phyloP scores from a whole-genome alignment of 192 early-diverging fungal genomes.

The Endogone sp. region DNA sequence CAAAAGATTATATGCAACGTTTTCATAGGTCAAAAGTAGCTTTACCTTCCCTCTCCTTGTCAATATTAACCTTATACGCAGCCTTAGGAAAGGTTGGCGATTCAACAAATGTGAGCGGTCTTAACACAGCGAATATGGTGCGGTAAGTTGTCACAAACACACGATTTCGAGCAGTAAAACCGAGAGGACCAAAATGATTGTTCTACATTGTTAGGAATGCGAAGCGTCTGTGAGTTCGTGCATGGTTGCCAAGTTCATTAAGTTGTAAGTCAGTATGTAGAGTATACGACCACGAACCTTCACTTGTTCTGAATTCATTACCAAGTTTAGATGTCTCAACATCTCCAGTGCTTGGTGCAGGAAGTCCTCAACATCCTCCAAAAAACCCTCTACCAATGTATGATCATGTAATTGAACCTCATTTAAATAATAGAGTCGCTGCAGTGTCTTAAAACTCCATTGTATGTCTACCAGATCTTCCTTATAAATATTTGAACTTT shows the following conservation, averaged over 20 bases:
- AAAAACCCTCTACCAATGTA: background rate
- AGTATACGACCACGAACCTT: conserved; percentile 1
- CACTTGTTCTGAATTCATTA: background rate
- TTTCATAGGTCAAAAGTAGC: background rate
- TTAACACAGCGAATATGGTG: background rate
- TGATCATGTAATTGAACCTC: background rate
- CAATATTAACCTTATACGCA: background rate
- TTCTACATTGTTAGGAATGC: background rate
- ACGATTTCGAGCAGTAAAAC: conserved; percentile 12
- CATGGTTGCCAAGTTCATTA: conserved; percentile 1
- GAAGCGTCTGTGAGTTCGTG: background rate
- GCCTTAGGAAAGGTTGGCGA: background rate
- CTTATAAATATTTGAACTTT: conserved; percentile 70
- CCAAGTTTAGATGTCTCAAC: background rate
- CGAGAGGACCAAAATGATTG: conserved; percentile 18
- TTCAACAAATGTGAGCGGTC: background rate
- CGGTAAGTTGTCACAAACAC: conserved; percentile 12
- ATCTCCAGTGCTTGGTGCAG: background rate
- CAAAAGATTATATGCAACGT: no score
- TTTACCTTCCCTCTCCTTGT: background rate
- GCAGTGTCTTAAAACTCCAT: conserved; percentile 19
- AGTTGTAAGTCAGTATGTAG: background rate
- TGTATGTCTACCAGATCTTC: conserved; percentile 67
- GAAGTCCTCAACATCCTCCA: background rate
- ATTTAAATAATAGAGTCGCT: conserved; percentile 4